phyloP scores from a whole-genome alignment of 2,329 filamentous ascomycete genomes.

The Arthrobotrys pseudoclavata region DNA sequence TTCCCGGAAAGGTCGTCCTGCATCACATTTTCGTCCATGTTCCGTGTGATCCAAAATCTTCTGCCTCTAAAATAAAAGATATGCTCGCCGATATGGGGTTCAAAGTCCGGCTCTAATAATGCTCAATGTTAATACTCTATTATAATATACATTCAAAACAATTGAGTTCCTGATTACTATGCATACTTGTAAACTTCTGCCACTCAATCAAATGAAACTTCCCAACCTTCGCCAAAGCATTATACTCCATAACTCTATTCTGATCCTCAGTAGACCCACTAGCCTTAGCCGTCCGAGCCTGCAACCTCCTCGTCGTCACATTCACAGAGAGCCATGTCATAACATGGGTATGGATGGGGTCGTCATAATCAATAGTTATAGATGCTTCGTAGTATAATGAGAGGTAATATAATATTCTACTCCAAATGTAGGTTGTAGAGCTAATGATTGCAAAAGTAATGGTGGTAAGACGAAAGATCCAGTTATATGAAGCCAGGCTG shows the following conservation, averaged over 20 bases:
- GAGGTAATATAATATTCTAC: conserved; percentile 12
- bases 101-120: conserved; percentile 28
- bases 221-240: conserved; percentile 11
- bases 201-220: conserved; percentile 39
- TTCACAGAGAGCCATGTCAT: conserved; percentile 44
- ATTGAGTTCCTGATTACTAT: background rate
- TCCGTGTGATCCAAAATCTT: conserved; percentile 36
- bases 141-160: background rate
- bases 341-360: conserved; percentile 41
- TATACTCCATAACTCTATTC: conserved; percentile 17
- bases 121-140: background rate
- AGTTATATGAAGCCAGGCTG: conserved; percentile 20
- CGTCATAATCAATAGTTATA: conserved; percentile 29
- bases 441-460: conserved; percentile 27
- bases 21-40: conserved; percentile 41
- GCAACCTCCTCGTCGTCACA: conserved; percentile 35
- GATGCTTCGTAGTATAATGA: conserved; percentile 31
- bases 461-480: conserved; percentile 26
- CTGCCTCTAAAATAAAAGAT: conserved; percentile 34
- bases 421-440: conserved; percentile 32
- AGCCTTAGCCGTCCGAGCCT: conserved; percentile 27
- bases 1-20: conserved; percentile 47
- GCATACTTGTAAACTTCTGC: conserved; percentile 50
- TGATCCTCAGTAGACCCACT: conserved; percentile 11
- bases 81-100: conserved; percentile 37